Percentiles rank a stretch among this genome's conserved stretches.
Conservation (phyloP, 2,329 filamentous ascomycete genomes). For the Xylariaceae sp. region DNA sequence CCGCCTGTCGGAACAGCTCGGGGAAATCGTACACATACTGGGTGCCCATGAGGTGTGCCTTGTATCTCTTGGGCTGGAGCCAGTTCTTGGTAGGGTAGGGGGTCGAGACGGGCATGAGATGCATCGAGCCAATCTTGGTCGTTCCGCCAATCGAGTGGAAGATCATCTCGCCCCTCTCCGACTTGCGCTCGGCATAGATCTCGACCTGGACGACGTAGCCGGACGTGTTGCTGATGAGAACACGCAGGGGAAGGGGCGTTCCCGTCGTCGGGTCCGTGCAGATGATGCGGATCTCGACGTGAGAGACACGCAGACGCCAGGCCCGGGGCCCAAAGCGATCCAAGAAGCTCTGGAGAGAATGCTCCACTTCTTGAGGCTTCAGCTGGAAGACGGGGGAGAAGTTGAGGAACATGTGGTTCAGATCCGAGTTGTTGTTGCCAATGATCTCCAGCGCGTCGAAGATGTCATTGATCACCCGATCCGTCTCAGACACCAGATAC, state of each 20-base stretch:
- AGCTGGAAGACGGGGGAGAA: conserved; percentile 96
- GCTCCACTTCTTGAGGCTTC: conserved; percentile 80
- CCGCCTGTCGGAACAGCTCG: conserved; percentile 95
- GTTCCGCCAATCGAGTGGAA: conserved; percentile 97
- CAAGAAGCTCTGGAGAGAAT: conserved; percentile 89
- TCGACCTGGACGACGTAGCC: conserved; percentile 97
- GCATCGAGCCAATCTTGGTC: conserved; percentile 92
- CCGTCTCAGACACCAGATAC: conserved; percentile 95
- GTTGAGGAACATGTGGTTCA: conserved; percentile 99
- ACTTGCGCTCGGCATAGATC: conserved; percentile 95
- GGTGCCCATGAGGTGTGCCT: conserved; percentile 97
- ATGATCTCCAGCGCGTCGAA: conserved; percentile 97
- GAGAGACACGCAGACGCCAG: conserved; percentile 93
- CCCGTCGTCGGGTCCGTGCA: conserved; percentile 87
- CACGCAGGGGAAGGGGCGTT: conserved; percentile 82
- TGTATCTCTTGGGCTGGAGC: conserved; percentile 98
- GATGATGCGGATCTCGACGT: conserved; percentile 96
- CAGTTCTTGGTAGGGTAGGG: conserved; percentile 98
- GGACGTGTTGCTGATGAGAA: conserved; percentile 96
- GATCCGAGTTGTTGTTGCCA: conserved; percentile 97
- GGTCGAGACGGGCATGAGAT: conserved; percentile 82
- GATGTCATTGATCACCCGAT: conserved; percentile 95
- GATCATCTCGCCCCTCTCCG: conserved; percentile 95
- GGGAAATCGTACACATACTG: conserved; percentile 99
- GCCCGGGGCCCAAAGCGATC: conserved; percentile 92